A percentile compares a stretch with the other conserved stretches of the same genome.
These are phyloP conservation scores for Barnettozyma pratensis DNA, from an alignment of 805 yeast species.

Conservation along the genomic window DNA sequence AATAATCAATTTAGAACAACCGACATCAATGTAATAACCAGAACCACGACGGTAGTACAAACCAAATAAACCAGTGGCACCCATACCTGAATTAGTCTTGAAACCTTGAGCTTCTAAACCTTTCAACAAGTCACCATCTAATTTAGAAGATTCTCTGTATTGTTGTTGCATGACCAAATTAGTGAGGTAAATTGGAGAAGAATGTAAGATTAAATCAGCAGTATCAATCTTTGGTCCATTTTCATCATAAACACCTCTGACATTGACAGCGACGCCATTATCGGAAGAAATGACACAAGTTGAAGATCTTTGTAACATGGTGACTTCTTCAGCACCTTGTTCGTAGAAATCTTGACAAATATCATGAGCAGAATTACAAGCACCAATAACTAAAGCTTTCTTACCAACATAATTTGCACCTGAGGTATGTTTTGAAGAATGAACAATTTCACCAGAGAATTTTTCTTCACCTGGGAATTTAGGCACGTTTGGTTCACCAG, in stretches of 20 bases:
- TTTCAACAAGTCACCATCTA: conserved; percentile 30
- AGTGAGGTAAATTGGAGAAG: conserved; percentile 31
- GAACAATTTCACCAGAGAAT: conserved; percentile 36
- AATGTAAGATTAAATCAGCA: conserved; percentile 34
- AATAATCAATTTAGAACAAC: conserved; percentile 35
- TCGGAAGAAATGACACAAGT: conserved; percentile 38
- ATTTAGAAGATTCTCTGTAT: conserved; percentile 27
- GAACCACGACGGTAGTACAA: conserved; percentile 38
- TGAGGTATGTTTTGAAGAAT: conserved; percentile 37
- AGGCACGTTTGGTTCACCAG: conserved; percentile 42
- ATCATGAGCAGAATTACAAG: conserved; percentile 43
- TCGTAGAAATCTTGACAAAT: conserved; percentile 41
- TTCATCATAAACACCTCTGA: conserved; percentile 31
- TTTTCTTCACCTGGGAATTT: conserved; percentile 32
- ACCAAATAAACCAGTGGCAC: conserved; percentile 38
- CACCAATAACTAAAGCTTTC: conserved; percentile 40
- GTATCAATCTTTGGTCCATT: conserved; percentile 33
- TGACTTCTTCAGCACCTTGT: conserved; percentile 35
- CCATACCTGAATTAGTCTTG: conserved; percentile 37
- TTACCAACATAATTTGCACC: conserved; percentile 38
- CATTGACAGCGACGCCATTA: conserved; percentile 27
- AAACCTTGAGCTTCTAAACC: conserved; percentile 34
- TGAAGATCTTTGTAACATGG: conserved; percentile 41
- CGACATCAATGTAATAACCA: conserved; percentile 44
- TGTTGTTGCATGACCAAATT: conserved; percentile 34